These are phyloP conservation scores for Geosmithia flava DNA, from an alignment of 2,329 filamentous ascomycete species.

Conservation along the genomic window DNA sequence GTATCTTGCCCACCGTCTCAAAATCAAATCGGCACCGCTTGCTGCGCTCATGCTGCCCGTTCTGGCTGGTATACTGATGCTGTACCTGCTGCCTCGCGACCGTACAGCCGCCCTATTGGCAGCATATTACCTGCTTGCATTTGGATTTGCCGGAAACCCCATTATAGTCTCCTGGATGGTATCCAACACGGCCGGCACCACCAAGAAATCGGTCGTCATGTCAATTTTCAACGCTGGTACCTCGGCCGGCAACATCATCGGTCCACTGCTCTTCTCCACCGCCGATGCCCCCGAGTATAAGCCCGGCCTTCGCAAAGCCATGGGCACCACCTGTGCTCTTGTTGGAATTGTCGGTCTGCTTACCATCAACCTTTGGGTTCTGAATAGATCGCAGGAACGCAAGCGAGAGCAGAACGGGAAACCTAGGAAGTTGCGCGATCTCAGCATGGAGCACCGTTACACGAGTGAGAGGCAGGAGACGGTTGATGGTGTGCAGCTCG, in stretches of 20 bases:
- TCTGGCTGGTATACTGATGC: constrained; percentile 43
- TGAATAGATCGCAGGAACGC: constrained; percentile 44
- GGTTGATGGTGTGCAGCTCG: constrained; percentile 15
- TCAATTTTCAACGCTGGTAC: constrained; percentile 51
- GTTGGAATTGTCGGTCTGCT: constrained; percentile 40
- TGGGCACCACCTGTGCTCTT: constrained; percentile 41
- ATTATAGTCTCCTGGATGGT: constrained; percentile 58
- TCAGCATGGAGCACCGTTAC: constrained; percentile 46
- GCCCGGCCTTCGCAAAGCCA: constrained; percentile 40
- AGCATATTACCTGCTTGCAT: constrained; percentile 54
- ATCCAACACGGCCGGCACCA: constrained; percentile 54
- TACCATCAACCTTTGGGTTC: constrained; percentile 36
- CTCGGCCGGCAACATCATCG: constrained; percentile 54
- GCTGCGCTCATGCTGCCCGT: constrained; percentile 43
- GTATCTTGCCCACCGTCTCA: constrained; percentile 42
- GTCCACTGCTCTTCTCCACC: constrained; percentile 47
- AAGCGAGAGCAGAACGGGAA: constrained; percentile 48
- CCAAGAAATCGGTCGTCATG: constrained; percentile 54
- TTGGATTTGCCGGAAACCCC: constrained; percentile 54
- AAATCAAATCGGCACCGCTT: constrained; percentile 44
- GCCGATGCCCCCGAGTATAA: constrained; percentile 46
- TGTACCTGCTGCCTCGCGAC: constrained; percentile 38
- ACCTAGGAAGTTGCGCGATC: constrained; percentile 43
- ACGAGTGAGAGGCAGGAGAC: constrained; percentile 6
- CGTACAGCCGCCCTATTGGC: constrained; percentile 31